These are phyloP conservation scores for Wickerhamomyces subpelliculosus DNA, from an alignment of 805 yeast genomes.

Conservation along the genomic window DNA sequence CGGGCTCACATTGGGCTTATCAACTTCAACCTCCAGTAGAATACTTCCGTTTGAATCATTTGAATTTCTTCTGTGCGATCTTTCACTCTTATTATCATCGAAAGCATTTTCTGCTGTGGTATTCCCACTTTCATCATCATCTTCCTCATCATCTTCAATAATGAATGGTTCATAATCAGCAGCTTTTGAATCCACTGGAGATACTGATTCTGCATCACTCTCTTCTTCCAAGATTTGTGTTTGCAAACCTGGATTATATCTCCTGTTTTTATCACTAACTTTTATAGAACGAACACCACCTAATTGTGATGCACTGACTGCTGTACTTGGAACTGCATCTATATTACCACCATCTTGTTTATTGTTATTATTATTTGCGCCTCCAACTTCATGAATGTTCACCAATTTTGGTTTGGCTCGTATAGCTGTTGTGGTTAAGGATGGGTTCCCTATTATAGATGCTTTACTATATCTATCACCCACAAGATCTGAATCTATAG, in stretches of 20 bases:
- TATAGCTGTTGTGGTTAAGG: constrained; percentile 57
- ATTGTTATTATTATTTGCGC: background rate
- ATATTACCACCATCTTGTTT: constrained; percentile 12
- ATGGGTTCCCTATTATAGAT: constrained; percentile 36
- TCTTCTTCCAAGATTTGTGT: constrained; percentile 13
- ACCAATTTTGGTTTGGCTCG: constrained; percentile 69
- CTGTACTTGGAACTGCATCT: constrained; percentile 17
- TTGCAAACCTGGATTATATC: constrained; percentile 6
- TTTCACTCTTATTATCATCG: constrained; percentile 1
- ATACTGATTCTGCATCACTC: constrained; percentile 5
- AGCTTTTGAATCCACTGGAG: background rate
- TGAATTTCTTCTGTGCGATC: constrained; percentile 4
- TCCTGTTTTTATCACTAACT: constrained; percentile 8
- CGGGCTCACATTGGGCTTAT: constrained; percentile 6
- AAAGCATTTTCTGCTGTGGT: constrained; percentile 3
- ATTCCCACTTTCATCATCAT: constrained; percentile 4
- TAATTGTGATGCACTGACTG: constrained; percentile 16
- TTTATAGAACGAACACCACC: constrained; percentile 20
- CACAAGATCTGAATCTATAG: constrained; percentile 15
- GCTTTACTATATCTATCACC: constrained; percentile 33
- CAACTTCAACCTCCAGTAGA: constrained; percentile 20
- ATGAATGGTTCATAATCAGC: constrained; percentile 21
- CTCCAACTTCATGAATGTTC: constrained; percentile 26
- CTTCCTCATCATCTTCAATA: constrained; percentile 15
- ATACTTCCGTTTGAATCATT: constrained; percentile 15